A percentile compares a stretch with the other conserved stretches of the same genome.
These are phyloP conservation scores for Fusarium camptoceras DNA, from an alignment of 2,329 filamentous ascomycete species.

Conservation along the genomic window DNA sequence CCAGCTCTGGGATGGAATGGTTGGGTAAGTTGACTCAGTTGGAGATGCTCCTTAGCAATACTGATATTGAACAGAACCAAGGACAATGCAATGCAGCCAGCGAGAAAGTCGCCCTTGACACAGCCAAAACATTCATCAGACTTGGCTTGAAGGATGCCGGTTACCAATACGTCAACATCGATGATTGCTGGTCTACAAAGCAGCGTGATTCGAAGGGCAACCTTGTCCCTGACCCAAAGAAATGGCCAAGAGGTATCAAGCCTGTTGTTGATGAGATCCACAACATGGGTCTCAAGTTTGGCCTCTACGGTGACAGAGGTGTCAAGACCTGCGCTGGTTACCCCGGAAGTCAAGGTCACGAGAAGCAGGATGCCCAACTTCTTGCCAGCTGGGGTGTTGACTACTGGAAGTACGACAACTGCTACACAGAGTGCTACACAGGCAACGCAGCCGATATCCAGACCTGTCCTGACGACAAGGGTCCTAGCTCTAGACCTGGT, in stretches of 20 bases:
- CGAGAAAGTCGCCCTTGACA: slow-evolving; percentile 25
- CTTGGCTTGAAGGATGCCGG: slow-evolving; percentile 24
- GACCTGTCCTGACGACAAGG: slow-evolving; percentile 7
- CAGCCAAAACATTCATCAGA: slow-evolving; percentile 20
- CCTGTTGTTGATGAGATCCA: slow-evolving; percentile 25
- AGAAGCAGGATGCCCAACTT: slow-evolving; percentile 21
- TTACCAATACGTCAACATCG: slow-evolving; percentile 27
- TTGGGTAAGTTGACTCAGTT: neutral
- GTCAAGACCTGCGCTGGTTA: slow-evolving; percentile 25
- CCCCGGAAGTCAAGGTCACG: slow-evolving; percentile 23
- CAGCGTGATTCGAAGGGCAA: slow-evolving; percentile 24
- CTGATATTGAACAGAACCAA: slow-evolving; percentile 13
- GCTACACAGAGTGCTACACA: slow-evolving; percentile 21
- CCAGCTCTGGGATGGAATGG: slow-evolving; percentile 30
- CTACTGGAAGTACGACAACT: slow-evolving; percentile 33
- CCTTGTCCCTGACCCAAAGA: slow-evolving; percentile 18
- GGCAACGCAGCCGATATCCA: slow-evolving; percentile 18
- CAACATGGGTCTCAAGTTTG: slow-evolving; percentile 27
- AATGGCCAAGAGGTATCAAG: slow-evolving; percentile 31
- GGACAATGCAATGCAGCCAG: slow-evolving; percentile 27
- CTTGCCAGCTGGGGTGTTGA: slow-evolving; percentile 30
- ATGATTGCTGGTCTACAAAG: slow-evolving; percentile 30
- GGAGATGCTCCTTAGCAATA: accelerated
- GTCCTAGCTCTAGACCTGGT: slow-evolving; percentile 10
- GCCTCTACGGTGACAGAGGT: slow-evolving; percentile 17